Evolutionary conservation across 2,329 filamentous ascomycete species (phyloP).

Genomic region (Tolypocladium sp.): DNA sequence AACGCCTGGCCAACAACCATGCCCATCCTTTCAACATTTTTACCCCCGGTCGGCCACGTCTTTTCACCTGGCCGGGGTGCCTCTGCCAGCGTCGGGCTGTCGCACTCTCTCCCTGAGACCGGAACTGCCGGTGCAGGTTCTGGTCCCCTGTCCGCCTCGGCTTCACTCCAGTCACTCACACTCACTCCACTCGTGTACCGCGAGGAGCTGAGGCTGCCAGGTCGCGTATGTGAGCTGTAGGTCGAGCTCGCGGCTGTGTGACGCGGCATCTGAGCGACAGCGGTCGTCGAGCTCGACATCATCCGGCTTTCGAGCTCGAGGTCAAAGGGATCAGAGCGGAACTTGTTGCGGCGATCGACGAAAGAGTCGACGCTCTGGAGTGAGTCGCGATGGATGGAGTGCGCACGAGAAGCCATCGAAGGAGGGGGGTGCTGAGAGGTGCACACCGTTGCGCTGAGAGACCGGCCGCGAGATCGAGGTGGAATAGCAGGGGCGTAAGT

Average conservation of each 20-base stretch:
- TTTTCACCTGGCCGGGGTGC: background rate
- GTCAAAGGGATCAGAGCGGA: conserved; percentile 57
- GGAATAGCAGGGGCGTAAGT: conserved; percentile 24
- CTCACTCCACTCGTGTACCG: conserved; percentile 44
- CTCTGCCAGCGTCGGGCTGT: conserved; percentile 12
- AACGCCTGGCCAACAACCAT: background rate
- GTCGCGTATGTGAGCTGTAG: conserved; percentile 40
- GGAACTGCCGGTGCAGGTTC: background rate
- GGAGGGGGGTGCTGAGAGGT: conserved; percentile 15
- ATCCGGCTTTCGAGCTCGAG: conserved; percentile 34
- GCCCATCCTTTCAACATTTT: background rate
- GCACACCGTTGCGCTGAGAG: conserved; percentile 19
- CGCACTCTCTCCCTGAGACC: conserved; percentile 10
- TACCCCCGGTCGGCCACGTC: background rate
- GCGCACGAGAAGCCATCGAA: conserved; percentile 24
- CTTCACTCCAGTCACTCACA: conserved; percentile 30
- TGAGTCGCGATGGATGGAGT: conserved; percentile 27
- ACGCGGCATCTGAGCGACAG: conserved; percentile 11
- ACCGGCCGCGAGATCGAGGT: conserved; percentile 39
- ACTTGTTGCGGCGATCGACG: conserved; percentile 41
- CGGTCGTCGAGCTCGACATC: conserved; percentile 6
- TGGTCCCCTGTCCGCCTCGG: background rate
- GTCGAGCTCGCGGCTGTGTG: conserved; percentile 21
- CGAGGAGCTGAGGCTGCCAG: conserved; percentile 23
- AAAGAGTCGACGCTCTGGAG: conserved; percentile 31